A percentile compares a stretch with the other conserved stretches of the same genome.
phyloP scores from a whole-genome alignment of 305 asterid species.

The Nicotiana rustica region DNA sequence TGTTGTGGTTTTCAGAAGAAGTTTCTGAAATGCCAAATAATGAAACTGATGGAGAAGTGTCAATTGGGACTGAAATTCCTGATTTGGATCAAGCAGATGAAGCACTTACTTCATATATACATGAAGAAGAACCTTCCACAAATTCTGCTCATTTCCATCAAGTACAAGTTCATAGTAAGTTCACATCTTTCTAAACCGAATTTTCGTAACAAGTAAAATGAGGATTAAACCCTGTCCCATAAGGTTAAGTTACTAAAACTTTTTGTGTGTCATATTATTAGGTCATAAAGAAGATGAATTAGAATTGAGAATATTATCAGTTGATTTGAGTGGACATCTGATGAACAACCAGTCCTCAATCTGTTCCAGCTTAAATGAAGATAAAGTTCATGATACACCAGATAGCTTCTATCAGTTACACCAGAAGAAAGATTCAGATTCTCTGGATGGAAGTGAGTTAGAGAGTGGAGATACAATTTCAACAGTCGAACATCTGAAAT shows the following conservation, averaged over 20 bases:
- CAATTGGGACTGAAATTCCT: slow-evolving; percentile 96
- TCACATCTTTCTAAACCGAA: not conserved
- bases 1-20: slow-evolving; percentile 62
- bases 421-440: slow-evolving; percentile 70
- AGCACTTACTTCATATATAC: slow-evolving; percentile 40
- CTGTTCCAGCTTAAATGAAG: slow-evolving; percentile 51
- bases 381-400: slow-evolving; percentile 77
- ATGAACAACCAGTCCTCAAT: slow-evolving; percentile 38
- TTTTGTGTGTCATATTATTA: slow-evolving; percentile 45
- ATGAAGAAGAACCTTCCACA: slow-evolving; percentile 53
- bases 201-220: not conserved
- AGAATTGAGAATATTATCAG: slow-evolving; percentile 51
- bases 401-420: slow-evolving; percentile 64
- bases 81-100: slow-evolving; percentile 74
- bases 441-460: slow-evolving; percentile 83
- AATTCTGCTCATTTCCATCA: slow-evolving; percentile 42
- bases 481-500: slow-evolving; percentile 63
- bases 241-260: not conserved
- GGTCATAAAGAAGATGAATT: slow-evolving; percentile 46
- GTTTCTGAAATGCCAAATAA: slow-evolving; percentile 48
- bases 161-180: slow-evolving; percentile 58
- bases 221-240: not conserved
- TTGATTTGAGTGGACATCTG: slow-evolving; percentile 47
- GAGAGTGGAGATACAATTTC: slow-evolving; percentile 68
- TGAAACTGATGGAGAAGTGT: slow-evolving; percentile 88